Conservation (phyloP, 2,329 filamentous ascomycete genomes). For the Aspergillus oerlinghausenensis region DNA sequence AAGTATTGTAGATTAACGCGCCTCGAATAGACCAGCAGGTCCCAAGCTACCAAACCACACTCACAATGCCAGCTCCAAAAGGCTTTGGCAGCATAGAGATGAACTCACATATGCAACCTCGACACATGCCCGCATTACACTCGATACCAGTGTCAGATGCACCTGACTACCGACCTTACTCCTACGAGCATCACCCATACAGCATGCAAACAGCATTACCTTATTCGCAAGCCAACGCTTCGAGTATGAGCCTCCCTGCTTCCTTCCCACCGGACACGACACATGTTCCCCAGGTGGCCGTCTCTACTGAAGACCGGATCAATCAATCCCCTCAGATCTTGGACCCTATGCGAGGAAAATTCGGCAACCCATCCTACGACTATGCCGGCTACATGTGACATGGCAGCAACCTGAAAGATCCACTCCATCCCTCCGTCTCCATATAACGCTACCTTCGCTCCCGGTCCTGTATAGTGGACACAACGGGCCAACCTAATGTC, state of each 20-base stretch:
- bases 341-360: conserved; percentile 25
- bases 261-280: conserved; percentile 29
- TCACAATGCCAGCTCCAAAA: conserved; percentile 25
- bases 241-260: conserved; percentile 33
- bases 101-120: conserved; percentile 22
- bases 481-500: not conserved
- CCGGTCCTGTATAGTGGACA: not conserved
- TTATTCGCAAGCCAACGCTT: conserved; percentile 30
- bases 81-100: conserved; percentile 23
- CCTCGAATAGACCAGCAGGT: conserved; percentile 24
- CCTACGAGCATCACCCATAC: conserved; percentile 26
- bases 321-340: conserved; percentile 18
- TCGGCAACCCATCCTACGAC: conserved; percentile 25
- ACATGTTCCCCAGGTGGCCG: conserved; percentile 12
- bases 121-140: conserved; percentile 27
- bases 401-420: conserved; percentile 17
- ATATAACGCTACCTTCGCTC: conserved; percentile 1
- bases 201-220: conserved; percentile 26
- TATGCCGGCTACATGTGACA: conserved; percentile 24
- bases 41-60: conserved; percentile 23
- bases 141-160: conserved; percentile 30
- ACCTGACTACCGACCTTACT: conserved; percentile 31
- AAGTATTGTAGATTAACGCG: not conserved
- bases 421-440: not conserved
- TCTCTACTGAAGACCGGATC: conserved; percentile 21